Percentiles rank a stretch among this genome's conserved stretches.
These are phyloP conservation scores for Tuber microsphaerosporum DNA, from an alignment of 495 filamentous ascomycete genomes.

Conservation along the genomic window DNA sequence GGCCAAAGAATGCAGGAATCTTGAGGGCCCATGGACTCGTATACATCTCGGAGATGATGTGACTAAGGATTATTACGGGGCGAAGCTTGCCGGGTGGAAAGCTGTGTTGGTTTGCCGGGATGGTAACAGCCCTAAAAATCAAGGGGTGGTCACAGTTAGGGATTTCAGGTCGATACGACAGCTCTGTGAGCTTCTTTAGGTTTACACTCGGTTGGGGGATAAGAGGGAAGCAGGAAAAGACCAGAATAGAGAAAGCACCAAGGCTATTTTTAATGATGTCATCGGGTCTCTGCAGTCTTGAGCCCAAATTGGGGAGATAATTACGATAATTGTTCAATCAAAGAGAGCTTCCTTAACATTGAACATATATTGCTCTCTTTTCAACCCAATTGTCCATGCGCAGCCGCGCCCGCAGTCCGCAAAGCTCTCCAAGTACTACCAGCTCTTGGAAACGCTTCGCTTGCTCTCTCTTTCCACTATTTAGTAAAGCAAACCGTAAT, in stretches of 20 bases:
- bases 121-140: neutral
- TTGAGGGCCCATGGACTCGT: constrained; percentile 44
- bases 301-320: neutral
- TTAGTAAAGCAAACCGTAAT: too few species aligned
- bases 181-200: neutral
- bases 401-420: too few species aligned
- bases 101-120: constrained; percentile 48
- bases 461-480: too few species aligned
- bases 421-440: too few species aligned
- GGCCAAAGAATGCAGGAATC: constrained; percentile 29
- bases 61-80: constrained; percentile 57
- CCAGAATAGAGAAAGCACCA: neutral
- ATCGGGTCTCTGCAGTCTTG: neutral
- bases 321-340: neutral
- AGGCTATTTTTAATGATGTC: neutral
- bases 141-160: neutral
- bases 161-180: neutral
- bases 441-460: too few species aligned
- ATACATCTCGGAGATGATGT: constrained; percentile 65
- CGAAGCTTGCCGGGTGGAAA: constrained; percentile 59
- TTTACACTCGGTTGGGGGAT: neutral
- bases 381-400: neutral
- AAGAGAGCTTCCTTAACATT: neutral
- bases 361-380: neutral
- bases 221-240: neutral